Conservation (phyloP, 768 basidiomycete species). For the Suillus lakei region DNA sequence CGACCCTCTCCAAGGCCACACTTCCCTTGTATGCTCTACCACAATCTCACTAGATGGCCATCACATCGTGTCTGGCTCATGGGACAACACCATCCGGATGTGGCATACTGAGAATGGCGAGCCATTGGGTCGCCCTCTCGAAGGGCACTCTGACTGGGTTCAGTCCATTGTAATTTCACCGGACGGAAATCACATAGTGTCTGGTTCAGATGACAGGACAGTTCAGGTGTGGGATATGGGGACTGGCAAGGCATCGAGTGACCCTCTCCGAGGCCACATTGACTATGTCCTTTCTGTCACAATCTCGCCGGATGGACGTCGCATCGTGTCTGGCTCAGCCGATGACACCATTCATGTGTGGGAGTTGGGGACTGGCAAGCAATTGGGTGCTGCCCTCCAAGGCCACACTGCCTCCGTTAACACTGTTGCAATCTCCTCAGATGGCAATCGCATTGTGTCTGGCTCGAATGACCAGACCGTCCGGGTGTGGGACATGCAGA, state of each 20-base stretch:
- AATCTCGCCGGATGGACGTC: neutral
- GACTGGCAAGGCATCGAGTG: neutral
- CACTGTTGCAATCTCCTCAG: neutral
- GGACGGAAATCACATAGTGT: neutral
- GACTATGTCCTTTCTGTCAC: neutral
- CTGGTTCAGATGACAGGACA: neutral
- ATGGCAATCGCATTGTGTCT: neutral
- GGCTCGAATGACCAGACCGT: neutral
- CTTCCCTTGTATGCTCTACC: neutral
- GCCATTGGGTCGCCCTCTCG: neutral
- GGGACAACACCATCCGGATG: neutral
- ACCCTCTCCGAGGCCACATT: neutral
- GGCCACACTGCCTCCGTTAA: neutral
- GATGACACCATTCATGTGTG: constrained; percentile 10
- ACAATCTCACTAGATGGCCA: neutral
- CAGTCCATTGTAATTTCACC: neutral
- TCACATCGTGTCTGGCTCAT: neutral
- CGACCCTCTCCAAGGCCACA: neutral
- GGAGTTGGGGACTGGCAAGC: constrained; percentile 5
- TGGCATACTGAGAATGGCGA: neutral
- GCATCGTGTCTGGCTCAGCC: neutral
- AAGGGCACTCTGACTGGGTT: neutral
- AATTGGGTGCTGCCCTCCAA: neutral
- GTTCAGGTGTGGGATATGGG: neutral
- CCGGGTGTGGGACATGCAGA: constrained; percentile 2